Evolutionary conservation across 805 yeast genomes (phyloP).

Genomic region (Sugiyamaella americana): DNA sequence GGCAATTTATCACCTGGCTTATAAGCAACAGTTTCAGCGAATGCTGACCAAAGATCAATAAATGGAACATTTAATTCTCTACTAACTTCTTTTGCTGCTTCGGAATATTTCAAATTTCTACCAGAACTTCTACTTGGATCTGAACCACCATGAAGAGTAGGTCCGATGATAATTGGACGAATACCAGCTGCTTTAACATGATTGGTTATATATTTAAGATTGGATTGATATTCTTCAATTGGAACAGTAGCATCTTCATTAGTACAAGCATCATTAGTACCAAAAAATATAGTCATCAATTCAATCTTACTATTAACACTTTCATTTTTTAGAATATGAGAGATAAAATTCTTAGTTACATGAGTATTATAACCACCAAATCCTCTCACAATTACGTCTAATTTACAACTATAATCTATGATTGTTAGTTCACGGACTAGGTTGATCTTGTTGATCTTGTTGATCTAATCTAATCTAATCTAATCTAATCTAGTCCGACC

Average conservation of each 20-base stretch:
- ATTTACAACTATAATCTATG: slow-evolving; percentile 36
- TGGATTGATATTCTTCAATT: slow-evolving; percentile 42
- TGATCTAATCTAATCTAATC: not conserved
- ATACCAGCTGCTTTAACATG: slow-evolving; percentile 39
- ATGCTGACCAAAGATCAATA: slow-evolving; percentile 46
- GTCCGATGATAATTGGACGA: slow-evolving; percentile 56
- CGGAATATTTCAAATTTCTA: slow-evolving; percentile 44
- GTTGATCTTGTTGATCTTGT: no score
- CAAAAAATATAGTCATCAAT: slow-evolving; percentile 54
- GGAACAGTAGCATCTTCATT: slow-evolving; percentile 44
- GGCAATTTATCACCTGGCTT: slow-evolving; percentile 27
- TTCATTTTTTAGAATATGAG: slow-evolving; percentile 45
- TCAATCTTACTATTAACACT: slow-evolving; percentile 33
- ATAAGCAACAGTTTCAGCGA: slow-evolving; percentile 40
- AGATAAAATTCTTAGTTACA: slow-evolving; percentile 47
- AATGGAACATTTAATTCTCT: slow-evolving; percentile 44
- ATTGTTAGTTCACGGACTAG: no score
- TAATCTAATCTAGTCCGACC: not conserved
- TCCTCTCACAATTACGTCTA: slow-evolving; percentile 71
- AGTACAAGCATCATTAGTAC: slow-evolving; percentile 67
- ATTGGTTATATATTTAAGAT: slow-evolving; percentile 41
- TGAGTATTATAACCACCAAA: slow-evolving; percentile 69
- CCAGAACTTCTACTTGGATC: slow-evolving; percentile 32
- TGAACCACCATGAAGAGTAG: slow-evolving; percentile 43
- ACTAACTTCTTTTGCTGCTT: slow-evolving; percentile 45